These are phyloP conservation scores for Pleomassaria siparia DNA, from an alignment of 2,329 filamentous ascomycete genomes.

Conservation along the genomic window DNA sequence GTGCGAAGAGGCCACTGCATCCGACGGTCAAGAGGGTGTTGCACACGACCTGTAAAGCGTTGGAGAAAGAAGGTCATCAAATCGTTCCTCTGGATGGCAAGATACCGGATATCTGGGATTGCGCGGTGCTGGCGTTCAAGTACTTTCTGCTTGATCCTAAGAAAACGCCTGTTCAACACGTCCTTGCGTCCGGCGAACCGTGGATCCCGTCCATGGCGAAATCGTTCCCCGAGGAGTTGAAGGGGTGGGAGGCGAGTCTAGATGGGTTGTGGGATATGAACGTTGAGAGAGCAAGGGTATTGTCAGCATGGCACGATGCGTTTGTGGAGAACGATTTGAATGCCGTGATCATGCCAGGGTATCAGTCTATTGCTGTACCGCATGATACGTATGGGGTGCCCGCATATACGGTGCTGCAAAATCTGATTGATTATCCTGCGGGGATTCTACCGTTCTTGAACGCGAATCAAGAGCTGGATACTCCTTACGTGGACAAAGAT, in stretches of 20 bases:
- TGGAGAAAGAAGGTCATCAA: constrained; percentile 50
- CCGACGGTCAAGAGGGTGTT: constrained; percentile 54
- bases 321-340: constrained; percentile 52
- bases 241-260: constrained; percentile 36
- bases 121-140: constrained; percentile 43
- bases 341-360: constrained; percentile 52
- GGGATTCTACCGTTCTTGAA: constrained; percentile 51
- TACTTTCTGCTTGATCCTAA: constrained; percentile 47
- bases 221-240: constrained; percentile 31
- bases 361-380: constrained; percentile 53
- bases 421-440: constrained; percentile 57
- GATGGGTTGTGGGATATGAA: constrained; percentile 49
- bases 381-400: constrained; percentile 55
- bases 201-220: constrained; percentile 45
- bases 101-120: constrained; percentile 33
- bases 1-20: constrained; percentile 52
- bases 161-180: constrained; percentile 33
- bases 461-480: constrained; percentile 47
- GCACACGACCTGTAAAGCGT: constrained; percentile 39
- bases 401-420: constrained; percentile 54
- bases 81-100: constrained; percentile 36
- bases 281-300: constrained; percentile 36
- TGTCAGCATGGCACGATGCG: constrained; percentile 45
- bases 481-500: constrained; percentile 27
- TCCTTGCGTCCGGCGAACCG: constrained; percentile 48